These are phyloP conservation scores for Scenedesmus sp. DNA, from an alignment of 163 green algal genomes.

Conservation along the genomic window DNA sequence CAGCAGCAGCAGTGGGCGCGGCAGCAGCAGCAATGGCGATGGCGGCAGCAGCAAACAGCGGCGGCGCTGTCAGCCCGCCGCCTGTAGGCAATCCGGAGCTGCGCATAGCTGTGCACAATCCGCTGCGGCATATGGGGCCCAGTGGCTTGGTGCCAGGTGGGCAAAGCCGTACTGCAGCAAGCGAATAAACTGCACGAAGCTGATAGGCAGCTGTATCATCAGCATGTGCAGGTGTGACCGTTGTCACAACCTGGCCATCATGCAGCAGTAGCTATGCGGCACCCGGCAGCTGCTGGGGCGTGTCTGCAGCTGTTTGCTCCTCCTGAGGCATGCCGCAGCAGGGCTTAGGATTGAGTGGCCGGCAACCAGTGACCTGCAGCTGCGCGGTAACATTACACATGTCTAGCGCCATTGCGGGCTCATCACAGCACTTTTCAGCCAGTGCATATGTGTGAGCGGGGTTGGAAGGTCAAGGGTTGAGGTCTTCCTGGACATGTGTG, in stretches of 20 bases:
- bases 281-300: not conserved
- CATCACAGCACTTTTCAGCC: too few relatives aligned
- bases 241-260: too few relatives aligned
- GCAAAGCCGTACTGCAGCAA: not conserved
- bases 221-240: too few relatives aligned
- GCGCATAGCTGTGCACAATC: constrained; percentile 49
- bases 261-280: too few relatives aligned
- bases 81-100: constrained; percentile 34
- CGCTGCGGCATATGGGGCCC: constrained; percentile 51
- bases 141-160: not conserved
- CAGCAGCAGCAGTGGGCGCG: not conserved
- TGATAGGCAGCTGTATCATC: not conserved
- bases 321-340: not conserved
- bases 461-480: too few relatives aligned
- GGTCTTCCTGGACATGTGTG: too few relatives aligned
- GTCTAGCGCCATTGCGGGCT: too few relatives aligned
- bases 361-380: too few relatives aligned
- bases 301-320: not conserved
- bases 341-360: not conserved
- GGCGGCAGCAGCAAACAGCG: not conserved
- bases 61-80: not conserved
- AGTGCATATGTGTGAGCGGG: too few relatives aligned
- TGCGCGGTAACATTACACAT: too few relatives aligned
- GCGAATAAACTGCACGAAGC: not conserved
- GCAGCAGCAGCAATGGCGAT: constrained; percentile 17